Percentiles rank a stretch among this genome's conserved stretches.
phyloP scores from a whole-genome alignment of 352 stramenopile genomes.

The Phytophthora tubulina region DNA sequence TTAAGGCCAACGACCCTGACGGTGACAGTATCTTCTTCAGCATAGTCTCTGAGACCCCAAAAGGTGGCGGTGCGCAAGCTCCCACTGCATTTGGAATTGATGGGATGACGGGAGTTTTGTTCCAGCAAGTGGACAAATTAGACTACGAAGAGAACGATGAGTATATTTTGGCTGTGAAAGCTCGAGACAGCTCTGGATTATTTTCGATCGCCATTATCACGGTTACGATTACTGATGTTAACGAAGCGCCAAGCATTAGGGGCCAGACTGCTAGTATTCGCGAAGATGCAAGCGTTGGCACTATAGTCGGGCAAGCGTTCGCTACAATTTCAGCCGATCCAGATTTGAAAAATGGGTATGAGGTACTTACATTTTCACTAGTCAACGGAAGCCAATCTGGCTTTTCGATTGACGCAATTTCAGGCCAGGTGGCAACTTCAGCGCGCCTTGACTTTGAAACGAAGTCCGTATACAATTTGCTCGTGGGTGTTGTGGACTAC shows the following conservation, averaged over 20 bases:
- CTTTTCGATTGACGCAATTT: slow-evolving; percentile 31
- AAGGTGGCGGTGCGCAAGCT: neutral
- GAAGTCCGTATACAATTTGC: slow-evolving; percentile 16
- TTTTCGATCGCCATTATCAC: slow-evolving; percentile 27
- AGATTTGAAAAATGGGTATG: slow-evolving; percentile 28
- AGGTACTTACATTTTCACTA: slow-evolving; percentile 26
- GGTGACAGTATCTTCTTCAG: slow-evolving; percentile 28
- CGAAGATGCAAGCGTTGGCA: slow-evolving; percentile 28
- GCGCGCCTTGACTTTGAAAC: slow-evolving; percentile 28
- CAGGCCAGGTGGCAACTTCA: slow-evolving; percentile 26
- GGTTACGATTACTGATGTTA: slow-evolving; percentile 28
- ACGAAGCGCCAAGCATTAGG: slow-evolving; percentile 29
- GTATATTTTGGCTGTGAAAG: slow-evolving; percentile 31
- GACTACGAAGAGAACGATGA: slow-evolving; percentile 46
- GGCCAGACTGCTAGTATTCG: slow-evolving; percentile 24
- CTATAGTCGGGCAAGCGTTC: slow-evolving; percentile 21
- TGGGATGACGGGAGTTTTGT: slow-evolving; percentile 46
- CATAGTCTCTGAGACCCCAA: slow-evolving; percentile 29
- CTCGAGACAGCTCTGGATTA: slow-evolving; percentile 25
- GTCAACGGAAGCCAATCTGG: neutral
- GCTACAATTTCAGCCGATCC: slow-evolving; percentile 20
- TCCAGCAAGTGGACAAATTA: slow-evolving; percentile 36
- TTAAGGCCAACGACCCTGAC: slow-evolving; percentile 31
- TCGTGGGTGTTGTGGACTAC: slow-evolving; percentile 27
- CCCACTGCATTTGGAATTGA: slow-evolving; percentile 57